These are phyloP conservation scores for Colletotrichum lini DNA, from an alignment of 2,329 filamentous ascomycete genomes.

Conservation along the genomic window DNA sequence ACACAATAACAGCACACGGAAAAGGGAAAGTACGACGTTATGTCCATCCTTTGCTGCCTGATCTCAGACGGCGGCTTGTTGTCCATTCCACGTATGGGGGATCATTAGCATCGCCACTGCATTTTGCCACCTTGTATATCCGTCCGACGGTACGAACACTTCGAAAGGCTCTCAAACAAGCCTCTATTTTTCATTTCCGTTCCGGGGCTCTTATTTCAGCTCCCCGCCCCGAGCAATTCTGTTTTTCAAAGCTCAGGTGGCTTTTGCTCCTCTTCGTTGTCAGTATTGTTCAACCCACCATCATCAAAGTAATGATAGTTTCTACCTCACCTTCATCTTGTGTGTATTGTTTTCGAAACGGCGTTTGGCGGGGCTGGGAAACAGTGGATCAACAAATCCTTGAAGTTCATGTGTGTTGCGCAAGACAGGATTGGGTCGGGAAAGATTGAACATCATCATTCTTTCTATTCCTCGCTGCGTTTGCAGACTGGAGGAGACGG, in stretches of 20 bases:
- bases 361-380: slow-evolving; percentile 18
- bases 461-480: background rate
- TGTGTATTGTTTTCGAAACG: background rate
- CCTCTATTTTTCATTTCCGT: background rate
- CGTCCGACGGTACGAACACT: background rate
- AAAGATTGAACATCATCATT: background rate
- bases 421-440: background rate
- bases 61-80: background rate
- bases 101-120: background rate
- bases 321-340: background rate
- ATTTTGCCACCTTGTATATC: background rate
- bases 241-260: slow-evolving; percentile 5
- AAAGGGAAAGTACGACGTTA: slow-evolving; percentile 15
- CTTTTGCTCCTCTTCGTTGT: slow-evolving; percentile 28
- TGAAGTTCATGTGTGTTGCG: slow-evolving; percentile 1
- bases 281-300: slow-evolving; percentile 36
- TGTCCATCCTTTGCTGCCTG: background rate
- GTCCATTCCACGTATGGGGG: background rate
- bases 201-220: background rate
- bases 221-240: background rate
- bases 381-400: slow-evolving; percentile 19
- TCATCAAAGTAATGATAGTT: slow-evolving; percentile 40
- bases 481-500: slow-evolving; percentile 17
- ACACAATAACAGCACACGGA: slow-evolving; percentile 10
- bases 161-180: background rate